These are phyloP conservation scores for Hsuehochloa calcarea DNA, from an alignment of 176 grass and related monocot species.

Conservation along the genomic window DNA sequence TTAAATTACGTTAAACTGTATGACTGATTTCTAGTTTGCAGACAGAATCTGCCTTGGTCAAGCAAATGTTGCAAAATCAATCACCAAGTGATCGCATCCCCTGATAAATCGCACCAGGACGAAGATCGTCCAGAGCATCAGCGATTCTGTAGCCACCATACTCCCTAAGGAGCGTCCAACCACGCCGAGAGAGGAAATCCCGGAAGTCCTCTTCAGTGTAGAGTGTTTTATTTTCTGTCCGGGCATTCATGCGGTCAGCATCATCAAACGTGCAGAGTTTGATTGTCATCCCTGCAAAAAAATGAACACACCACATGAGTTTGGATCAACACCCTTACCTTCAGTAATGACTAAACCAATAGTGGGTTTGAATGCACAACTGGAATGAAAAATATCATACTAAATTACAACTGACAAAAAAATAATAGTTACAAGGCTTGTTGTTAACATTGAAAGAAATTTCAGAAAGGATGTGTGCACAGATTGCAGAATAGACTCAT, in stretches of 20 bases:
- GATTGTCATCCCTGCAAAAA: constrained; percentile 60
- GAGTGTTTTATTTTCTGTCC: constrained; percentile 81
- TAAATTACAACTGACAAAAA: neutral
- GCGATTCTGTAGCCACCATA: constrained; percentile 57
- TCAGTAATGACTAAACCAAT: neutral
- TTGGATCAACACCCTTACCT: neutral
- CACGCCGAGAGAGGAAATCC: constrained; percentile 59
- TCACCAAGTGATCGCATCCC: constrained; percentile 56
- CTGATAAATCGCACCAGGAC: constrained; percentile 68
- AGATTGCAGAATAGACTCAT: neutral
- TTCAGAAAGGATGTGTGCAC: neutral
- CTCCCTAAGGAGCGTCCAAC: constrained; percentile 74
- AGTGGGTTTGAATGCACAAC: neutral
- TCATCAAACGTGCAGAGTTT: constrained; percentile 82
- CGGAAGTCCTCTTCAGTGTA: constrained; percentile 83
- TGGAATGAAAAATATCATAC: neutral
- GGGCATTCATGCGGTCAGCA: constrained; percentile 47
- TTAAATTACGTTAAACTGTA: neutral
- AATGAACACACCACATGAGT: neutral
- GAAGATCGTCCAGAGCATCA: constrained; percentile 75
- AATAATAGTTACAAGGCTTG: neutral
- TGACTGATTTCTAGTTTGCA: neutral
- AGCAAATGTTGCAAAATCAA: constrained; percentile 31
- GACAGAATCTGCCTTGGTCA: neutral
- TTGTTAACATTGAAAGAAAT: neutral